A percentile compares a stretch with the other conserved stretches of the same genome.
phyloP scores from a whole-genome alignment of 768 basidiomycete genomes.

The Pleurotus giganteus region DNA sequence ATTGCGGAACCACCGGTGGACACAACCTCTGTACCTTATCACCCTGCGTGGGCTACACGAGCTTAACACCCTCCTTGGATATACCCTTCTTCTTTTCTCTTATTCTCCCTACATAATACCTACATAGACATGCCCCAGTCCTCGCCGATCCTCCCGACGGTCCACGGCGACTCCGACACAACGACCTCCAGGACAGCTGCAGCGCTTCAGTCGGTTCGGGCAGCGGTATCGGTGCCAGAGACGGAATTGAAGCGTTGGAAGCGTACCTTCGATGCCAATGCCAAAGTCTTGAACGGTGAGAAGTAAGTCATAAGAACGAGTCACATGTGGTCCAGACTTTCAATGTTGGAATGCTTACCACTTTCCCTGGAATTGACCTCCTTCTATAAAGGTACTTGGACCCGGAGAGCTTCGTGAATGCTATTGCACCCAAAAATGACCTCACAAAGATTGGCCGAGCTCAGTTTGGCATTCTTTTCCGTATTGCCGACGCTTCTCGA shows the following conservation, averaged over 20 bases:
- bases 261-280: slow-evolving; percentile 82
- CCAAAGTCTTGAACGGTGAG: slow-evolving; percentile 73
- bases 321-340: slow-evolving; percentile 17
- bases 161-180: slow-evolving; percentile 53
- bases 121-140: slow-evolving; percentile 31
- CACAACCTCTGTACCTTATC: slow-evolving; percentile 8
- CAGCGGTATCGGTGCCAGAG: slow-evolving; percentile 70
- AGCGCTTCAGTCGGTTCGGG: slow-evolving; percentile 65
- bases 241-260: slow-evolving; percentile 87
- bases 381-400: slow-evolving; percentile 70
- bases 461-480: slow-evolving; percentile 89
- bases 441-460: slow-evolving; percentile 81
- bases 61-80: slow-evolving; percentile 13
- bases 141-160: slow-evolving; percentile 44
- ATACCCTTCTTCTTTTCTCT: slow-evolving; percentile 22
- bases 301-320: slow-evolving; percentile 56
- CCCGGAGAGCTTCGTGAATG: slow-evolving; percentile 87
- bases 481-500: slow-evolving; percentile 77
- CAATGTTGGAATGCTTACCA: slow-evolving; percentile 5
- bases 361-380: not conserved
- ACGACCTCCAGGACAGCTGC: slow-evolving; percentile 46
- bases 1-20: not conserved
- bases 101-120: slow-evolving; percentile 27
- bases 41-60: slow-evolving; percentile 11
- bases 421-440: slow-evolving; percentile 88